phyloP scores from a whole-genome alignment of 441 rosid genomes.

The Lepidium campestre region DNA sequence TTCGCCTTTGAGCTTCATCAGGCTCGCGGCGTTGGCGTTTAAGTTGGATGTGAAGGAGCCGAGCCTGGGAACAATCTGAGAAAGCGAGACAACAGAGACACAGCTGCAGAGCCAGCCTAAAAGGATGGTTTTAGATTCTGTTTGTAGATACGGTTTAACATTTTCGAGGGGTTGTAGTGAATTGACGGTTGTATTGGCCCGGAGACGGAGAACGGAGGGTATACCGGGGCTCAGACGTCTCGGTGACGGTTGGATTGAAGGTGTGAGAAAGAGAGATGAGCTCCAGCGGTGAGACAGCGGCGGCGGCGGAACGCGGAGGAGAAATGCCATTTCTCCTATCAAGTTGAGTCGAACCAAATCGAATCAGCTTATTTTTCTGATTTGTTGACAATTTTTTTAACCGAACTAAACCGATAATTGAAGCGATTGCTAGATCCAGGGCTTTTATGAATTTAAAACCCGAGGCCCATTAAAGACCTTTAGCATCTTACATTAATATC shows the following conservation, averaged over 20 bases:
- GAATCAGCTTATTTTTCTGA: neutral
- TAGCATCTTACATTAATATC: no score
- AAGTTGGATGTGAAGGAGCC: constrained; percentile 52
- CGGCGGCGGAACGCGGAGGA: constrained; percentile 18
- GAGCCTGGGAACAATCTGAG: constrained; percentile 56
- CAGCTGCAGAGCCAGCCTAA: constrained; percentile 78
- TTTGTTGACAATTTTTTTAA: constrained; percentile 10
- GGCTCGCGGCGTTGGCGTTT: constrained; percentile 18
- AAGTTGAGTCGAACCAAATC: neutral
- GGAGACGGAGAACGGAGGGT: constrained; percentile 18
- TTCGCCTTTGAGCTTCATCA: constrained; percentile 30
- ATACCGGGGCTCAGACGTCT: constrained; percentile 31
- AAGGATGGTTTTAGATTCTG: constrained; percentile 53
- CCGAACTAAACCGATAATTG: constrained; percentile 12
- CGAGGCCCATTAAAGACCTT: neutral
- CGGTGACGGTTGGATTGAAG: constrained; percentile 13
- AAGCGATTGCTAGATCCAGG: neutral
- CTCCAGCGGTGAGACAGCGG: neutral
- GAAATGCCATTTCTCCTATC: constrained; percentile 12
- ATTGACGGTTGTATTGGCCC: neutral
- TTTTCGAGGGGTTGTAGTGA: constrained; percentile 33
- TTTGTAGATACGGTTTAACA: constrained; percentile 48
- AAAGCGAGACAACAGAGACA: constrained; percentile 64
- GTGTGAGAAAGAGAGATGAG: constrained; percentile 1
- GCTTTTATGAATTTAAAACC: neutral